Evolutionary conservation across 176 grass and related monocot species (phyloP), one percentile per base, ranked within the genome.

Genomic region (Oryza meyeriana): DNA sequence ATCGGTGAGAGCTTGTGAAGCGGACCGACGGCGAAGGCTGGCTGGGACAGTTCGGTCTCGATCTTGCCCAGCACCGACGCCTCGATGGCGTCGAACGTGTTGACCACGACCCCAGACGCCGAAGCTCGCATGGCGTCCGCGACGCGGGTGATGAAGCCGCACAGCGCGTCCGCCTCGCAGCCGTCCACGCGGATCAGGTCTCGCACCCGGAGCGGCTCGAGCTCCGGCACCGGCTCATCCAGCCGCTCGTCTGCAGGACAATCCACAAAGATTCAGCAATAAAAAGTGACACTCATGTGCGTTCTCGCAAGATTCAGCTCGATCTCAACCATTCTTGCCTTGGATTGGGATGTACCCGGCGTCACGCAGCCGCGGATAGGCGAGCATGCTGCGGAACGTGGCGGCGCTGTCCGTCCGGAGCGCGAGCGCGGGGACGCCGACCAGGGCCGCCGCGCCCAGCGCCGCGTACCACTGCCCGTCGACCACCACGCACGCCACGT

Each of bases 41-140:
- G 85, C 0, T 26, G 20, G 34, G 67, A 71, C 0, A 76, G 70
- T 20, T 57, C 47, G 18, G 22, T 0, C 14, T 7, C 24, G 17
- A 87, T 7, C 71, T 68, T 58, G 31, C 12, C 63, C 11, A 81
- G 62, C 24, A 59, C 78, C 27, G 59, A 4, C 48, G 10, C 70
- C 34, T 87, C 85, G 25, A 76, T 44, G 34, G 80, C 80, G 11
- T 72, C 69, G 52, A 82, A 64, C n/a, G 68, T 71, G 68, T 62
- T 38, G 31, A 71, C 35, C 35, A 71, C 68, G 20, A 71, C 68
- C 20, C 68, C 68, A 17, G 68, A 39, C 20, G 68, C 17, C 33
- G 68, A 71, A 4, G 20, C 22, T 2, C 68, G 9, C 20, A 26
- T 26, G 22, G 48, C 7, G 24, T 14, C 31, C 32, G 22, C 52